Evolutionary conservation across 192 early-diverging fungal genomes (phyloP), one percentile per base, ranked within the genome.

Genomic region (Coemansia asiatica): DNA sequence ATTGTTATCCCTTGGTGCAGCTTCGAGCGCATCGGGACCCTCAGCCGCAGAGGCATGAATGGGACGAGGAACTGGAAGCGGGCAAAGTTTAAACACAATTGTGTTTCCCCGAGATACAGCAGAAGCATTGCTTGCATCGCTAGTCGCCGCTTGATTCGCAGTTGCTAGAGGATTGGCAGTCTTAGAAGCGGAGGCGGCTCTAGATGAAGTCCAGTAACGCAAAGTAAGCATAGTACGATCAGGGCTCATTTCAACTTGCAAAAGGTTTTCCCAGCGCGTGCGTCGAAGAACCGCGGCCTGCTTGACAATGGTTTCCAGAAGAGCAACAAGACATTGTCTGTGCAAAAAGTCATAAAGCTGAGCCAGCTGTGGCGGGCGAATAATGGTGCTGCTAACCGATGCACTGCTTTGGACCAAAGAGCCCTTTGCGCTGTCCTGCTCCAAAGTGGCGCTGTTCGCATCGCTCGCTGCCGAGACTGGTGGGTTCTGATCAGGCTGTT

Each of bases 341-440:
- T 92, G 89, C 58, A 94, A 51, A 76, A 89, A 90, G 63, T 91
- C 88, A 60, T 92, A 92, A 31, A 94, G 72, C 31, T 82, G 84
- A 2, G 90, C 83, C 25, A 94, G 84, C 25, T 89, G 88, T 13
- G 87, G 84, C 29, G 84, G 81, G 7, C 71, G 66, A 15, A 44
- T 13, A 44, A 44, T 13, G 16, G 40, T 15, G 16, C 40, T 44
- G 40, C 13, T 18, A 13, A 18, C 3, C 9, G 40, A 1, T 13
- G 40, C 0, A 1, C 40, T 18, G 40, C 40, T 18, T 13, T 10
- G 40, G 16, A 18, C 40, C 40, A 44, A 44, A 13, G 16, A 4
- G 3, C 40, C 16, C 40, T 44, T 44, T 10, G 40, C 40, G 40
- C 40, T 13, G 40, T 18, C 40, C 40, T 44, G 40, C 40, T 44